A percentile compares a stretch with the other conserved stretches of the same genome.
phyloP scores from a whole-genome alignment of 1,139 yeast genomes.

The Meyerozyma elateridarum region DNA sequence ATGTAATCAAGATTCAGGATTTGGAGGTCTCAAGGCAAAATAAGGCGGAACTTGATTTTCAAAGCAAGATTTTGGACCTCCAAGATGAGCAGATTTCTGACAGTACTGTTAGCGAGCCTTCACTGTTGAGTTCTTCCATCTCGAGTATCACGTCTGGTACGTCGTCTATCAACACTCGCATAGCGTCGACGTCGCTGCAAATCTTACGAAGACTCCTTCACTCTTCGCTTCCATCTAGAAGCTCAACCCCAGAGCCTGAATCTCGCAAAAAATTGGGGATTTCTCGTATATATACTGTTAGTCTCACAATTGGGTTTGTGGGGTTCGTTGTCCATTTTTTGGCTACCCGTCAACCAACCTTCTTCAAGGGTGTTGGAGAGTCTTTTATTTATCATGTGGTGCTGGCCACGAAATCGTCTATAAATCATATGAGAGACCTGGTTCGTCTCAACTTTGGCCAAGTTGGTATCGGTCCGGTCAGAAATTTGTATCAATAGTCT shows the following conservation, averaged over 20 bases:
- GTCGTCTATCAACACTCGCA: constrained; percentile 26
- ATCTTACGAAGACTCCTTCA: constrained; percentile 25
- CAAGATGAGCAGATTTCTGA: constrained; percentile 22
- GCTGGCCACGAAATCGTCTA: no score
- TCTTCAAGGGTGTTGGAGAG: constrained; percentile 5
- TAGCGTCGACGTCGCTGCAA: constrained; percentile 27
- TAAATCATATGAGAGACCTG: no score
- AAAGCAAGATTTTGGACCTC: constrained; percentile 18
- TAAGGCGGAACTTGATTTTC: constrained; percentile 18
- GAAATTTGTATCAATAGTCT: constrained; percentile 18
- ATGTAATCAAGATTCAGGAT: constrained; percentile 3
- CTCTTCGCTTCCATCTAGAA: not conserved
- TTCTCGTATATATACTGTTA: constrained; percentile 27
- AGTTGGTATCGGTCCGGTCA: constrained; percentile 30
- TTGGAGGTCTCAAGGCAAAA: constrained; percentile 18
- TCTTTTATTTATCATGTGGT: constrained; percentile 3
- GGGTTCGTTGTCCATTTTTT: constrained; percentile 38
- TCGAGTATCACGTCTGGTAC: constrained; percentile 30
- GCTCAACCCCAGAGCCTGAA: constrained; percentile 4
- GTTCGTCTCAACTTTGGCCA: constrained; percentile 15
- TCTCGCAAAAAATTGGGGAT: constrained; percentile 8
- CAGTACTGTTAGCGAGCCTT: constrained; percentile 13
- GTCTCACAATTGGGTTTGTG: constrained; percentile 38
- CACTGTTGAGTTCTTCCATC: constrained; percentile 36
- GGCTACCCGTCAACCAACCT: no score